Conservation (phyloP, 2,329 filamentous ascomycete species). For the Zasmidium angulare region DNA sequence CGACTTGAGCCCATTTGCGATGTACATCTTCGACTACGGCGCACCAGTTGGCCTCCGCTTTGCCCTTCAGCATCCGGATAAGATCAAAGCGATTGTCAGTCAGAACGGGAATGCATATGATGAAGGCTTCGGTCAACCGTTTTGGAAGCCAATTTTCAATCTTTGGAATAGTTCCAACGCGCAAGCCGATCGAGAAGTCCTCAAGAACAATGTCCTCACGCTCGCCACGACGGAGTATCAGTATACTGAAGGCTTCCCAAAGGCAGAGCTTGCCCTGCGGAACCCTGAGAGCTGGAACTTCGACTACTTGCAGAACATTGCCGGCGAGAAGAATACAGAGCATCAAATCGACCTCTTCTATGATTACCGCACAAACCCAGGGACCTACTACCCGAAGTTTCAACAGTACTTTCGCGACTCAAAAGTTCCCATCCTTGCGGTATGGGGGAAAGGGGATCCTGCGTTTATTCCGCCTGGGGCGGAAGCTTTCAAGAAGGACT, state of each 20-base stretch:
- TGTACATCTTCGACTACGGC: constrained; percentile 66
- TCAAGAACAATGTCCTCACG: constrained; percentile 39
- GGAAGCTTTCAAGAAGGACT: constrained; percentile 54
- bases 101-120: constrained; percentile 64
- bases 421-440: constrained; percentile 55
- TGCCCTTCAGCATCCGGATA: constrained; percentile 50
- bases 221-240: constrained; percentile 39
- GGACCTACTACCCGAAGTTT: constrained; percentile 57
- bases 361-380: constrained; percentile 58
- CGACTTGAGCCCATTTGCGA: constrained; percentile 48
- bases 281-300: constrained; percentile 51
- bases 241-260: constrained; percentile 27
- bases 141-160: constrained; percentile 51
- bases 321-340: constrained; percentile 51
- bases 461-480: constrained; percentile 55
- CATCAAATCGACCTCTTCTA: constrained; percentile 58
- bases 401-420: constrained; percentile 56
- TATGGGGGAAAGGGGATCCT: constrained; percentile 60
- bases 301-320: constrained; percentile 41
- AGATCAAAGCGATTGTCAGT: constrained; percentile 54
- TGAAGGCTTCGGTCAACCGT: constrained; percentile 52
- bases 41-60: constrained; percentile 57
- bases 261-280: constrained; percentile 35
- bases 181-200: constrained; percentile 26
- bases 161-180: constrained; percentile 42